These are phyloP conservation scores for Volvariella volvacea DNA, from an alignment of 1,284 basidiomycete species.

Conservation along the genomic window DNA sequence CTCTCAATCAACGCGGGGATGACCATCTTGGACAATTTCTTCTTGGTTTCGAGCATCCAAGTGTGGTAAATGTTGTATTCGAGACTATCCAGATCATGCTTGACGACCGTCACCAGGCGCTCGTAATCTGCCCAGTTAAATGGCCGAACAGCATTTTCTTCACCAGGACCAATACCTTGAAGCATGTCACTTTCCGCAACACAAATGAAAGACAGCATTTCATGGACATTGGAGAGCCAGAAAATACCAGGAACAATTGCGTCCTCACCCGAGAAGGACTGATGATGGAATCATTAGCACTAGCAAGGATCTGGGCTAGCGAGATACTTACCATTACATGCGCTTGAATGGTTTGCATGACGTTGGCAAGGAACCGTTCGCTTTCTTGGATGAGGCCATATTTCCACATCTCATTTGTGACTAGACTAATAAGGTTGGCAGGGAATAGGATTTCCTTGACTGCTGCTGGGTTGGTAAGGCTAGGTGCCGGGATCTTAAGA, in stretches of 20 bases:
- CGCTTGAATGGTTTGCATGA: slow-evolving; percentile 97
- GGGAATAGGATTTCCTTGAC: slow-evolving; percentile 99
- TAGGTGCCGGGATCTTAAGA: slow-evolving; percentile 91
- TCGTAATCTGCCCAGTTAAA: slow-evolving; percentile 99
- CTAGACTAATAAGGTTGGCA: slow-evolving; percentile 95
- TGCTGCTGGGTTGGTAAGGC: slow-evolving; percentile 84
- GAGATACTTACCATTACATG: slow-evolving; percentile 85
- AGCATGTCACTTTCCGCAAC: slow-evolving; percentile 98
- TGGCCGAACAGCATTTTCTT: slow-evolving; percentile 83
- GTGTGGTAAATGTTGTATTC: slow-evolving; percentile 99
- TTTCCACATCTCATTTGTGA: slow-evolving; percentile 99
- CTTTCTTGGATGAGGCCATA: slow-evolving; percentile 96
- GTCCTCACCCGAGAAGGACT: slow-evolving; percentile 92
- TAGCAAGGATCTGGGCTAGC: background rate
- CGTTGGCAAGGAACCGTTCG: slow-evolving; percentile 96
- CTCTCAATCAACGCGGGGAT: slow-evolving; percentile 97
- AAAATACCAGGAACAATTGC: slow-evolving; percentile 95
- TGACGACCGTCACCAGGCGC: slow-evolving; percentile 93
- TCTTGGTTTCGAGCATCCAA: slow-evolving; percentile 99
- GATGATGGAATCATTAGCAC: slow-evolving; percentile 7
- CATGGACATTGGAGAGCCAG: slow-evolving; percentile 99
- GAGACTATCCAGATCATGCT: slow-evolving; percentile 96
- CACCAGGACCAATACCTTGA: slow-evolving; percentile 95
- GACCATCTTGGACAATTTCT: slow-evolving; percentile 95
- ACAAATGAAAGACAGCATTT: slow-evolving; percentile 98